Evolutionary conservation across 352 stramenopile species (phyloP).

Genomic region (Elongisporangium undulatum): DNA sequence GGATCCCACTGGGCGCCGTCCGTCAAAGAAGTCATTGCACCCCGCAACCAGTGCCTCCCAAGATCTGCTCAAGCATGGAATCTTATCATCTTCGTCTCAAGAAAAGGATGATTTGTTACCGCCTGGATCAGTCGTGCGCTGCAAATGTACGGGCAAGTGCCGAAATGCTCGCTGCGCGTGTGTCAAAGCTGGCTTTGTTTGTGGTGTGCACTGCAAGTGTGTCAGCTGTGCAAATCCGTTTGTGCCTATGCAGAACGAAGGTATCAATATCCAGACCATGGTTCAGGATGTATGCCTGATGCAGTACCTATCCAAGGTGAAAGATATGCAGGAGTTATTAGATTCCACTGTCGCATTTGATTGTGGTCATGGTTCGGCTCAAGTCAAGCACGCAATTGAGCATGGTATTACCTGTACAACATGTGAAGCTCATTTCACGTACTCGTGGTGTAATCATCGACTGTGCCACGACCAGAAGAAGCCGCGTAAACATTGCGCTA

Average conservation of each 20-base stretch:
- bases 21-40: constrained; percentile 66
- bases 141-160: constrained; percentile 83
- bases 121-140: constrained; percentile 23
- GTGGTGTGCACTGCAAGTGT: constrained; percentile 73
- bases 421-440: constrained; percentile 60
- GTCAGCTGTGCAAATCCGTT: constrained; percentile 77
- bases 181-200: constrained; percentile 79
- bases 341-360: constrained; percentile 65
- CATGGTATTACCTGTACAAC: constrained; percentile 54
- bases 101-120: constrained; percentile 2
- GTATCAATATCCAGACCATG: constrained; percentile 69
- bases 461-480: constrained; percentile 76
- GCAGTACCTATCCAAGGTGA: constrained; percentile 80
- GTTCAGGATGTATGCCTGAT: constrained; percentile 72
- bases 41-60: constrained; percentile 17
- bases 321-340: constrained; percentile 79
- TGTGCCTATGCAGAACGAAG: constrained; percentile 59
- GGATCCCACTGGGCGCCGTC: constrained; percentile 52
- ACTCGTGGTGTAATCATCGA: constrained; percentile 79
- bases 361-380: constrained; percentile 45
- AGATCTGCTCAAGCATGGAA: constrained; percentile 3
- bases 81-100: background rate
- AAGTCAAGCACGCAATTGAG: constrained; percentile 65
- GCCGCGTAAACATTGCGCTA: constrained; percentile 71
- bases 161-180: constrained; percentile 78